Evolutionary conservation across 345 rosid genomes (phyloP).

Genomic region (Abelmoschus esculentus): DNA sequence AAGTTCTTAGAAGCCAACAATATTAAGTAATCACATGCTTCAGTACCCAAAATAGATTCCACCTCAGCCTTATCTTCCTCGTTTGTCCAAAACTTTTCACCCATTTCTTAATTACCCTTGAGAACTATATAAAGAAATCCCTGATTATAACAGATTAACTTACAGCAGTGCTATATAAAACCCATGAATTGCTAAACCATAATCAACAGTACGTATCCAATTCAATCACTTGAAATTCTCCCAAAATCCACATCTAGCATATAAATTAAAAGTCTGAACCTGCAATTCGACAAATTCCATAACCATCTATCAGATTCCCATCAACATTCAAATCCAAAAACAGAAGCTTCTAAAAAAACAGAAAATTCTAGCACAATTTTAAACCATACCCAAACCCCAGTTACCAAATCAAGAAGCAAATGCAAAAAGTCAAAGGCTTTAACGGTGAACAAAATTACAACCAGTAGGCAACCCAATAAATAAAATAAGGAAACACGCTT

Average conservation of each 20-base stretch:
- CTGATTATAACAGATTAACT: not conserved
- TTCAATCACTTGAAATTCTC: not conserved
- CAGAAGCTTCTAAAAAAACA: not conserved
- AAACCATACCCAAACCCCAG: not conserved
- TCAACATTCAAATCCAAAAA: not conserved
- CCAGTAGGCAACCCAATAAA: too few relatives aligned
- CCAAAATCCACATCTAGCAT: not conserved
- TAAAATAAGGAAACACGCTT: not conserved
- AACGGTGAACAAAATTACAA: not conserved
- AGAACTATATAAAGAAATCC: conserved; percentile 4
- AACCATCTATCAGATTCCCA: not conserved
- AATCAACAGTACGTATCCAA: not conserved
- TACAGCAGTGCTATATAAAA: not conserved
- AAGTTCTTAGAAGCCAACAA: conserved; percentile 41
- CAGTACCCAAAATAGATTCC: conserved; percentile 70
- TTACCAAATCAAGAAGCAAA: too few relatives aligned
- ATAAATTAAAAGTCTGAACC: not conserved
- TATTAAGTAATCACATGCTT: conserved; percentile 63
- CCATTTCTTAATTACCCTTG: conserved; percentile 38
- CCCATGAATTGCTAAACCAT: conserved; percentile 3
- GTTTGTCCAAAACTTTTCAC: conserved; percentile 52
- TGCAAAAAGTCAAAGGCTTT: not conserved
- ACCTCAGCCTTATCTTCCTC: conserved; percentile 60
- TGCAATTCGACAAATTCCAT: not conserved
- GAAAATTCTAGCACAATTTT: not conserved